Evolutionary conservation across 2,329 filamentous ascomycete species (phyloP).

Genomic region (Xylariaceae sp.): DNA sequence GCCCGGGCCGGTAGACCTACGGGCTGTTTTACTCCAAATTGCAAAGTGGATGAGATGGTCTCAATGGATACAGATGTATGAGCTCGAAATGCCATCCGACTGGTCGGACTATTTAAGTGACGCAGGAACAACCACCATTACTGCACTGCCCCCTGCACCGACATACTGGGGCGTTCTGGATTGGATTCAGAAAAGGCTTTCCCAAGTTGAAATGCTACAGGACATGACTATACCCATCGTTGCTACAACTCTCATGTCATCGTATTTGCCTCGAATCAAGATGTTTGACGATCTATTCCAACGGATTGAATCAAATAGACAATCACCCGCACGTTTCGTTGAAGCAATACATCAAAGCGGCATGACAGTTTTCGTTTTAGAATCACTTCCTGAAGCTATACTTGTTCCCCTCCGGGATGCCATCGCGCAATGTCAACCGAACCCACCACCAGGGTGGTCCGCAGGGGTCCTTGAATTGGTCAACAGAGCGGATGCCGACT

Average conservation of each 20-base stretch:
- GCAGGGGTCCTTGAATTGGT: slow-evolving; percentile 68
- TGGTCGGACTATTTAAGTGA: slow-evolving; percentile 23
- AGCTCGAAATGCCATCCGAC: slow-evolving; percentile 51
- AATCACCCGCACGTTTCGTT: slow-evolving; percentile 57
- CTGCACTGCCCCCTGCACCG: slow-evolving; percentile 27
- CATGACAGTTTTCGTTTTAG: slow-evolving; percentile 63
- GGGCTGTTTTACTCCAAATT: slow-evolving; percentile 75
- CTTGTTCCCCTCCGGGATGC: slow-evolving; percentile 75
- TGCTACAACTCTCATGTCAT: slow-evolving; percentile 24
- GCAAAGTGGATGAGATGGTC: slow-evolving; percentile 75
- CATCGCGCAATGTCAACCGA: slow-evolving; percentile 78
- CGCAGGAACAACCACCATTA: slow-evolving; percentile 6
- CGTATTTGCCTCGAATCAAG: slow-evolving; percentile 61
- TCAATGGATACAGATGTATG: slow-evolving; percentile 46
- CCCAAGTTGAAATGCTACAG: slow-evolving; percentile 23
- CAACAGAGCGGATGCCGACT: slow-evolving; percentile 74
- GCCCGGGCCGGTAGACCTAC: slow-evolving; percentile 50
- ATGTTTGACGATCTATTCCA: slow-evolving; percentile 67
- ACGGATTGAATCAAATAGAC: slow-evolving; percentile 48
- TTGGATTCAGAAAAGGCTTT: slow-evolving; percentile 50
- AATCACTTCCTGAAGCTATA: slow-evolving; percentile 82
- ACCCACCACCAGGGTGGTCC: slow-evolving; percentile 74
- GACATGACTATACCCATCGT: slow-evolving; percentile 21
- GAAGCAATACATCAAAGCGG: slow-evolving; percentile 69
- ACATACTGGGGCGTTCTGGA: slow-evolving; percentile 41